A percentile compares a stretch with the other conserved stretches of the same genome.
These are phyloP conservation scores for Ophiostoma himal-ulmi DNA, from an alignment of 2,329 filamentous ascomycete genomes.

Conservation along the genomic window DNA sequence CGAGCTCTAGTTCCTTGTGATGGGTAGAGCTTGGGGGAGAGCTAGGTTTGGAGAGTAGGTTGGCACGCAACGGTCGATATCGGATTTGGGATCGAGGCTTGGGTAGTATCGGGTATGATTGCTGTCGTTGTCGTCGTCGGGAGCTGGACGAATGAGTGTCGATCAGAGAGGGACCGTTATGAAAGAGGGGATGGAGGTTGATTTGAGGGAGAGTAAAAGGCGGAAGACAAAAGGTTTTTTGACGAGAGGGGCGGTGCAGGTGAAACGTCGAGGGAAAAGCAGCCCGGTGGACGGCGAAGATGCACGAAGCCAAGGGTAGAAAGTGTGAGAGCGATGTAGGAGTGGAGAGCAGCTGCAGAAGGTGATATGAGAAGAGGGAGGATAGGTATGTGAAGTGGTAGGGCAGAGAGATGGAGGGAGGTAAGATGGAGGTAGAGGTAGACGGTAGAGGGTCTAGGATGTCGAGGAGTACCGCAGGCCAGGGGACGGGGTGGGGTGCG, in stretches of 20 bases:
- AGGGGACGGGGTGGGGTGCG: slow-evolving; percentile 11
- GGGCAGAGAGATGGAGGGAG: not conserved
- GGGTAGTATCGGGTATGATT: not conserved
- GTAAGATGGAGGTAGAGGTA: not conserved
- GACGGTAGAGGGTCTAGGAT: not conserved
- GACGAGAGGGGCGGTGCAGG: not conserved
- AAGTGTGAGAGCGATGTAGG: not conserved
- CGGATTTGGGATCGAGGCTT: not conserved
- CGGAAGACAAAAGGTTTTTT: not conserved
- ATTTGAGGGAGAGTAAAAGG: not conserved
- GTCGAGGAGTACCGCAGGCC: slow-evolving; percentile 13
- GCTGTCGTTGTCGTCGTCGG: not conserved
- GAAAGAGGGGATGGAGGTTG: not conserved
- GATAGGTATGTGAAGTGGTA: not conserved
- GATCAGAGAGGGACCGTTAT: not conserved
- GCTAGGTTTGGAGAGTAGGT: not conserved
- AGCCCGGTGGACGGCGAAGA: not conserved
- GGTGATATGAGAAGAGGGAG: not conserved
- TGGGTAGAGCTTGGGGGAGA: not conserved
- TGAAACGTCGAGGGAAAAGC: not conserved
- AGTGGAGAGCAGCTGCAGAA: slow-evolving; percentile 10
- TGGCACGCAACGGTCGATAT: not conserved
- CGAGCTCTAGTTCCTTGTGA: not conserved
- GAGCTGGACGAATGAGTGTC: not conserved
- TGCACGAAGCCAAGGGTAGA: slow-evolving; percentile 4